Percentiles rank a stretch among this genome's conserved stretches.
Evolutionary conservation across 257 asterid genomes (phyloP).

Genomic region (Knoxia roxburghii): DNA sequence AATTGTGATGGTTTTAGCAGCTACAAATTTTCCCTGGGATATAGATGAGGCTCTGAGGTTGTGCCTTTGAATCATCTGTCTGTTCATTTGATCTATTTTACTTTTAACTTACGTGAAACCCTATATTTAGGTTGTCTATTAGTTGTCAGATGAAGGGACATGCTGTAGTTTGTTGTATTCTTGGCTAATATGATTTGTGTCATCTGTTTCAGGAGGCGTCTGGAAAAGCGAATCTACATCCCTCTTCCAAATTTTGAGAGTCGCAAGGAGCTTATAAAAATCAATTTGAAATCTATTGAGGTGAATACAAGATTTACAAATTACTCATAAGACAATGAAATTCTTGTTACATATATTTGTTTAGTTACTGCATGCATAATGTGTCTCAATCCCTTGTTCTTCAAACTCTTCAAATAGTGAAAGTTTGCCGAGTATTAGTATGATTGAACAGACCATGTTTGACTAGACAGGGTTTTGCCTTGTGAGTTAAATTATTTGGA

Average conservation of each 20-base stretch:
- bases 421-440: neutral
- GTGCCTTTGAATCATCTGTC: constrained; percentile 15
- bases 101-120: neutral
- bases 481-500: neutral
- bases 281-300: constrained; percentile 89
- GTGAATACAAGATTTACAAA: constrained; percentile 27
- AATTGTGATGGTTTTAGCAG: constrained; percentile 97
- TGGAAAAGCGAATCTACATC: constrained; percentile 91
- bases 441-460: neutral
- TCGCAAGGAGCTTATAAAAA: constrained; percentile 86
- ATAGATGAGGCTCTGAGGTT: constrained; percentile 97
- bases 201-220: constrained; percentile 68
- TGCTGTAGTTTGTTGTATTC: neutral
- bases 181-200: constrained; percentile 18
- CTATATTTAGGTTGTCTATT: neutral
- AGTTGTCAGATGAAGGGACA: neutral
- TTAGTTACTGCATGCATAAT: neutral
- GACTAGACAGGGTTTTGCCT: neutral
- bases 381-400: neutral
- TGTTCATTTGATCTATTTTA: neutral
- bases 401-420: neutral
- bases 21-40: constrained; percentile 99
- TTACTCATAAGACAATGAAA: neutral
- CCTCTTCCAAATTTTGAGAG: constrained; percentile 88
- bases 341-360: neutral